Evolutionary conservation across 768 basidiomycete genomes (phyloP), one percentile per base, ranked within the genome.

Genomic region (Pholiota molesta): DNA sequence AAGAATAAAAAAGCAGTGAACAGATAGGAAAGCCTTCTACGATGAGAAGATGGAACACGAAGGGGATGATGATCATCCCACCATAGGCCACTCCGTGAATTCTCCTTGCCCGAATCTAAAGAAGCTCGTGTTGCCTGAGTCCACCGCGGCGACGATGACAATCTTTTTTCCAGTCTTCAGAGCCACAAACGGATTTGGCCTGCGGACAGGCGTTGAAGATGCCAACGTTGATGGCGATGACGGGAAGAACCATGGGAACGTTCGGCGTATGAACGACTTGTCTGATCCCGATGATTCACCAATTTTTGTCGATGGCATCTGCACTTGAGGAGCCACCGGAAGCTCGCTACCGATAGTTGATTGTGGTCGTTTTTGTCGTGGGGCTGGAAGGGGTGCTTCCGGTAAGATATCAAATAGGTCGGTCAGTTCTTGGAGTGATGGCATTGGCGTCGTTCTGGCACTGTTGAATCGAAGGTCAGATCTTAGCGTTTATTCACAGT

Each of bases 71-170:
- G n/a, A n/a, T 37, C 35, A 44, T 60, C 64, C 81, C 49, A 66
- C 65, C 88, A 95, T 91, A 0, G 92, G 88, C 85, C 90, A 89
- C 67, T 94, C 92, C 57, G 85, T 87, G 72, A 99, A 98, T 9
- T 81, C 86, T 0, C 94, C 92, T 69, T 95, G 83, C 7, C 90
- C 88, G 66, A 98, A 95, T 57, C 91, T 80, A 76, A 94, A 92
- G 79, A 97, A 96, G 65, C 91, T 91, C 45, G 89, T 89, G 64
- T 84, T 94, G 9, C 96, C 94, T 2, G 86, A 83, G 74, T 97
- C 95, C 5, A 96, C 95, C 2, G 85, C 93, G 1, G 95, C 96
- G 52, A 99, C 83, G 35, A 98, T 80, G 56, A 96, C 78, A 9
- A 81, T 88, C 70, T 93, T 92, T 71, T 89, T 92, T 0, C 97